A percentile compares a stretch with the other conserved stretches of the same genome.
These are phyloP conservation scores for Leishmania martiniquensis DNA, from an alignment of 208 protist genomes.

Conservation along the genomic window DNA sequence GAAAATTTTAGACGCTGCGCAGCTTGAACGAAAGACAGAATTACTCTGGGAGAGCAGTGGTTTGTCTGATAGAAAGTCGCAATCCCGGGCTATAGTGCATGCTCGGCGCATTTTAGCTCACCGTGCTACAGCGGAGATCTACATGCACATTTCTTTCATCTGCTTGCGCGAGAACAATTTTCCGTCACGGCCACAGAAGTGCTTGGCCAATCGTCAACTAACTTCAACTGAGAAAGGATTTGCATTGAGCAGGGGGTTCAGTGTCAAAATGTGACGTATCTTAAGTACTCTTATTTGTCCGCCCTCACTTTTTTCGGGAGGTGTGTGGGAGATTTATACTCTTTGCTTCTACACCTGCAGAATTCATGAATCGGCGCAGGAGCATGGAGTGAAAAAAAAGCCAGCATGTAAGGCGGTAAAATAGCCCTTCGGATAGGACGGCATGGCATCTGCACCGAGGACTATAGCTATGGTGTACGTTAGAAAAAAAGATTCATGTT, in stretches of 20 bases:
- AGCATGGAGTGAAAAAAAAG: no score
- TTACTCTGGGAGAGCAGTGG: background rate
- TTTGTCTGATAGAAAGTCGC: background rate
- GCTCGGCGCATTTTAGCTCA: background rate
- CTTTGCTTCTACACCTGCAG: no score
- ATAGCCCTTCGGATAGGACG: no score
- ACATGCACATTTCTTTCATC: background rate
- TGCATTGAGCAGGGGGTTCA: background rate
- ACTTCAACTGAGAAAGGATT: background rate
- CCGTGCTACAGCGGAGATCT: background rate
- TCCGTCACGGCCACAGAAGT: background rate
- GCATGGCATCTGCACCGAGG: no score
- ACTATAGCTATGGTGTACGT: no score
- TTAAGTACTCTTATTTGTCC: background rate
- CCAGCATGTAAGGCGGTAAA: no score
- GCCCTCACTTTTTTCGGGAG: background rate
- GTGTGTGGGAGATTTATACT: no score
- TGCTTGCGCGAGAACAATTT: background rate
- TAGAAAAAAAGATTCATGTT: background rate
- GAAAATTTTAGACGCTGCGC: background rate
- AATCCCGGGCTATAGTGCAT: no score
- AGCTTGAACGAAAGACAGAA: background rate
- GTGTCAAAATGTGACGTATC: background rate
- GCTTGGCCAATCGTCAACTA: background rate
- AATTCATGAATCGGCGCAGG: no score